Conservation (phyloP, 129 eudicot genomes). For the Pulicaria dysenterica region DNA sequence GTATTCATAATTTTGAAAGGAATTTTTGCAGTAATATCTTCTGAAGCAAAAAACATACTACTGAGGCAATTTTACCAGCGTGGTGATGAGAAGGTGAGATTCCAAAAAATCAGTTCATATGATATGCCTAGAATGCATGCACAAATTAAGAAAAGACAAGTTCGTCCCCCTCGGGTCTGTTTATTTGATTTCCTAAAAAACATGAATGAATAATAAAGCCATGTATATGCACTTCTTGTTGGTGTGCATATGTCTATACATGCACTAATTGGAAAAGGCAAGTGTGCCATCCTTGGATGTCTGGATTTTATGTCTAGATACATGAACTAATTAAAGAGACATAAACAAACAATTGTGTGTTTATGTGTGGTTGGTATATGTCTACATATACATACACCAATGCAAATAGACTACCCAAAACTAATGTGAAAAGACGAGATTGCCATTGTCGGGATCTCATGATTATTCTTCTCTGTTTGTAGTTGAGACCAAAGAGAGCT, state of each 20-base stretch:
- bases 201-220: neutral
- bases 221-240: neutral
- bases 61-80: constrained; percentile 69
- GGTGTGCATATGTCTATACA: neutral
- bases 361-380: too few species aligned
- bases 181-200: neutral
- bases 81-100: constrained; percentile 70
- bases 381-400: too few species aligned
- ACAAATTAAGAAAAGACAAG: constrained; percentile 6
- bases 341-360: too few species aligned
- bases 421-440: constrained; percentile 15
- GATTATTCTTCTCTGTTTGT: constrained; percentile 26
- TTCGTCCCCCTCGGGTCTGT: neutral
- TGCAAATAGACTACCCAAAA: too few species aligned
- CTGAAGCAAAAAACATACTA: constrained; percentile 71
- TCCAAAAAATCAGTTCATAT: constrained; percentile 16
- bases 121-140: neutral
- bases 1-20: neutral
- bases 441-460: neutral
- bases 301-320: too few species aligned
- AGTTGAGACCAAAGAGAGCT: constrained; percentile 77
- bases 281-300: too few species aligned
- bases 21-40: constrained; percentile 55
- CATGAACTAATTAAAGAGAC: too few species aligned
- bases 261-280: neutral